Evolutionary conservation across 192 early-diverging fungal genomes (phyloP), one percentile per base, ranked within the genome.

Genomic region (Gryganskiella cystojenkinii): DNA sequence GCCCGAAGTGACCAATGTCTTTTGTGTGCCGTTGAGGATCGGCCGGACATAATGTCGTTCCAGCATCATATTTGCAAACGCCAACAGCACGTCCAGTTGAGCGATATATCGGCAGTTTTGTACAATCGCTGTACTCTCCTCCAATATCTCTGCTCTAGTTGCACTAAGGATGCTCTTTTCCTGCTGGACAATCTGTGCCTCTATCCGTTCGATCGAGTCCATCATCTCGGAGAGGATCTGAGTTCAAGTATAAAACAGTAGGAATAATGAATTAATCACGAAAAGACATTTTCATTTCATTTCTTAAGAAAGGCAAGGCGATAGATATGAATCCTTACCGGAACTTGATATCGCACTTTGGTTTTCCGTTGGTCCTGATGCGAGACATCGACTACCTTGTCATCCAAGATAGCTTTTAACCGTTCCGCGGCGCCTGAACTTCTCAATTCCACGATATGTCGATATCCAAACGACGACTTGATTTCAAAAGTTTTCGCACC

Each of bases 31-130:
- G 52, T 83, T 79, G 9, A 83, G 40, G 9, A 65, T 62, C 33
- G 92, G 92, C 10, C 90, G 85, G 17, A 79, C 75, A 63, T 86
- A 91, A 28, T 82, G 75, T 20, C 84, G 83, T 51, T 85, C 71
- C 13, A 58, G 37, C 11, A 88, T 87, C 35, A 92, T 61, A 9
- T 81, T 50, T 19, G 91, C 83, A 80, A 92, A 90, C 0, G 88
- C 85, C 1, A 88, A 82, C 0, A 90, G 80, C 8, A 90, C 89
- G 64, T 94, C 93, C 28, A 94, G 60, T 52, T 92, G 85, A 0
- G 91, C 90, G 34, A 94, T 60, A 3, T 84, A 78, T 54, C 80
- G 82, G 57, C 87, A 88, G 78, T 88, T 91, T 8, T 83, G 84
- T 13, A 90, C 74, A 49, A 92, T 89, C 0, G 83, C 60, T 4